Evolutionary conservation across 2,329 filamentous ascomycete species (phyloP), one percentile per base, ranked within the genome.

Genomic region (Fusarium proliferatum): DNA sequence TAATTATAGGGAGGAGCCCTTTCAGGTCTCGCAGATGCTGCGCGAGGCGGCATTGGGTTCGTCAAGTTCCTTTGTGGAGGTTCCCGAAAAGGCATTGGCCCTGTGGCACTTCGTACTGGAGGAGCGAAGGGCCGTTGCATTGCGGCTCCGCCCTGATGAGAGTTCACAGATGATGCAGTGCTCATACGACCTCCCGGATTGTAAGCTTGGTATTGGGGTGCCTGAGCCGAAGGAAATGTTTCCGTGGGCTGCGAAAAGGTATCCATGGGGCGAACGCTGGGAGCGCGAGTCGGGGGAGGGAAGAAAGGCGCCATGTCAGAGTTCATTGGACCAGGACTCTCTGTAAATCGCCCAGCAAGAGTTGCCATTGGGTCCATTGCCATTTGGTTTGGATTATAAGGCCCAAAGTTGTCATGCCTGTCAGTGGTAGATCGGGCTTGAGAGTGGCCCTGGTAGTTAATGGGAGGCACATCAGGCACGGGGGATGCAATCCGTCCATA

Each of bases 61-160:
- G 86, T 87, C 82, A 87, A 82, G 62, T 84, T 86, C 57, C 86
- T 82, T 70, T 82, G 82, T 2, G 84, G 84, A 34, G 82, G 76
- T 42, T 81, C 81, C 33, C 81, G 74, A 15, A 78, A 75, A 33
- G 81, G 78, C 19, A 82, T 72, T 8, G 82, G 82, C 2, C 81
- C 81, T 19, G 85, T 86, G 34, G 81, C 80, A 61, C 84, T 87
- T 39, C 86, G 82, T 60, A 75, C 64, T 2, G 82, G 76, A 30
- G 67, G 72, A 69, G 73, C 49, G 76, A 79, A 60, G 23, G 74
- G 71, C 12, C 78, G 77, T 34, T 75, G 63, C 43, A 76, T 67
- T 19, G 55, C 38, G 26, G 73, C 67, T n/a, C 68, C 77, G 10
- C 71, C 56, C 53, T 76, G 71, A 21, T 78, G 73, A 13, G 79